Percentiles rank a stretch among this genome's conserved stretches.
Conservation (phyloP, 148 eudicot species). For the Pharnaceum exiguum region DNA sequence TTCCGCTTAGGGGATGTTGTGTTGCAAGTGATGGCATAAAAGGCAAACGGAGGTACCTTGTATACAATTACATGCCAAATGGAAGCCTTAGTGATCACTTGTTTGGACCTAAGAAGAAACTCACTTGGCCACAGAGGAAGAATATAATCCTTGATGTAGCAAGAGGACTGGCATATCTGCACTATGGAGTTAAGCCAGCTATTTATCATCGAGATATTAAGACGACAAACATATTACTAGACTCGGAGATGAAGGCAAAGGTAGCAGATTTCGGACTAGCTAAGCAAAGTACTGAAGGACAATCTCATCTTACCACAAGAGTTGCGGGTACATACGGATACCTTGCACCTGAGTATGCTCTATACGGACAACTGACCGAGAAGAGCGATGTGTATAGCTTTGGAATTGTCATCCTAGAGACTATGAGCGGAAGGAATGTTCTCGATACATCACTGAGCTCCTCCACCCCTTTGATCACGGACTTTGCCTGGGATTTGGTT, state of each 20-base stretch:
- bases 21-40: conserved; percentile 35
- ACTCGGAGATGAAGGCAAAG: conserved; percentile 50
- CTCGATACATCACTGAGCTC: conserved; percentile 36
- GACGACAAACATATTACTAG: conserved; percentile 55
- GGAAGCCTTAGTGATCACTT: conserved; percentile 56
- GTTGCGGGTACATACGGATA: conserved; percentile 77
- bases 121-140: conserved; percentile 63
- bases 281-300: conserved; percentile 51
- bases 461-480: conserved; percentile 42
- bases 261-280: conserved; percentile 75
- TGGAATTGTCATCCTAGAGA: conserved; percentile 57
- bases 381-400: conserved; percentile 71
- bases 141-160: conserved; percentile 58
- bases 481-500: conserved; percentile 53
- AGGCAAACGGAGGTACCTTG: conserved; percentile 47
- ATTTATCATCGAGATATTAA: conserved; percentile 73
- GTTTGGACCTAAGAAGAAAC: conserved; percentile 12
- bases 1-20: conserved; percentile 57
- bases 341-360: conserved; percentile 61
- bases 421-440: conserved; percentile 53
- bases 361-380: conserved; percentile 63
- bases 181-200: conserved; percentile 55
- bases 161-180: conserved; percentile 59
- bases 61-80: conserved; percentile 63
- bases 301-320: conserved; percentile 58